A percentile compares a stretch with the other conserved stretches of the same genome.
phyloP scores from a whole-genome alignment of 1,139 yeast genomes.

The Pichia sp. region DNA sequence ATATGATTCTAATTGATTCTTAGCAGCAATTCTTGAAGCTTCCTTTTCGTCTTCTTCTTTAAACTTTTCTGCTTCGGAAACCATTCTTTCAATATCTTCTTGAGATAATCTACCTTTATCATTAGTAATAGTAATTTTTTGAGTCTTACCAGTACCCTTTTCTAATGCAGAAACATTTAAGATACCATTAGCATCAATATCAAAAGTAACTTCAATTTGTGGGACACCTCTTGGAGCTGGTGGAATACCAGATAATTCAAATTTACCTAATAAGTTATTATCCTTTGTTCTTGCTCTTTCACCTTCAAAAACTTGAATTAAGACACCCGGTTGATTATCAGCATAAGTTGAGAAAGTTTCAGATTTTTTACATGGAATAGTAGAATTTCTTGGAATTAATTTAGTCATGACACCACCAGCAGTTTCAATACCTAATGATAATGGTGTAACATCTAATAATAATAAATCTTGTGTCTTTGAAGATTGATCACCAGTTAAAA shows the following conservation, averaged over 20 bases:
- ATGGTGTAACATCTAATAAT: constrained; percentile 95
- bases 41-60: constrained; percentile 96
- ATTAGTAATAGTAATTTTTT: constrained; percentile 98
- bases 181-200: constrained; percentile 99
- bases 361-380: constrained; percentile 97
- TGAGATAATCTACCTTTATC: constrained; percentile 97
- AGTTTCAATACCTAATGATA: constrained; percentile 98
- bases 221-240: constrained; percentile 99
- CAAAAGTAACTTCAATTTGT: constrained; percentile 96
- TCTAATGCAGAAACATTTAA: constrained; percentile 98
- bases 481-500: constrained; percentile 93
- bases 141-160: constrained; percentile 97
- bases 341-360: constrained; percentile 98
- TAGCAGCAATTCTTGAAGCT: constrained; percentile 97
- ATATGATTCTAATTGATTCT: constrained; percentile 97
- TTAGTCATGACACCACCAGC: constrained; percentile 98
- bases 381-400: constrained; percentile 98
- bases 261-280: constrained; percentile 97
- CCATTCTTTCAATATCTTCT: constrained; percentile 97
- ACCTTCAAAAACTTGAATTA: constrained; percentile 99
- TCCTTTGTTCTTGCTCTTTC: constrained; percentile 99
- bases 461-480: constrained; percentile 95
- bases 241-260: constrained; percentile 95
- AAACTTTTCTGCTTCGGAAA: constrained; percentile 95
- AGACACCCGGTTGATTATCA: constrained; percentile 98